These are phyloP conservation scores for Escovopsis sp. DNA, from an alignment of 2,329 filamentous ascomycete genomes.

Conservation along the genomic window DNA sequence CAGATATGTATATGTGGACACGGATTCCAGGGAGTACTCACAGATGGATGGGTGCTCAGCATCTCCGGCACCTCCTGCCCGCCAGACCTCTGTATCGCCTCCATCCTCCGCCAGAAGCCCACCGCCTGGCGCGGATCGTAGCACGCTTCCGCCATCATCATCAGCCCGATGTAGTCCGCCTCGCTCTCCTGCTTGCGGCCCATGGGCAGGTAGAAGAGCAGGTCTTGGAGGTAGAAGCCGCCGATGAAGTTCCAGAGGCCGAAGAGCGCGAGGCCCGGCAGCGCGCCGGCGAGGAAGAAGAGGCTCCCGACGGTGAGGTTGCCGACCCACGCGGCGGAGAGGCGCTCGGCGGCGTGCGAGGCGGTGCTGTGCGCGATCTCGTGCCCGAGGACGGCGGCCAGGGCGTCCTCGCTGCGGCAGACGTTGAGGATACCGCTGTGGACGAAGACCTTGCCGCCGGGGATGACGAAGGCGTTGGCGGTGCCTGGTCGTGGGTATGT, in stretches of 20 bases:
- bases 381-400: conserved; percentile 64
- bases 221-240: conserved; percentile 34
- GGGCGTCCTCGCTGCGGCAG: conserved; percentile 48
- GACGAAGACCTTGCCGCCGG: conserved; percentile 68
- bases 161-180: conserved; percentile 65
- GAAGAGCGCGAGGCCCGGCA: conserved; percentile 25
- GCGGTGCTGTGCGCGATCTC: conserved; percentile 68
- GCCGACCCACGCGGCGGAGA: conserved; percentile 36
- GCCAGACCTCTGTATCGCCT: conserved; percentile 24
- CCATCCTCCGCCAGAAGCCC: conserved; percentile 53
- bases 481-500: conserved; percentile 19
- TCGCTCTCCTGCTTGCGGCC: conserved; percentile 58
- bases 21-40: conserved; percentile 19
- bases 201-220: conserved; percentile 53
- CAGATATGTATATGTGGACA: too few relatives aligned
- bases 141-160: conserved; percentile 73
- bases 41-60: conserved; percentile 61
- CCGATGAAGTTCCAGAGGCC: conserved; percentile 28
- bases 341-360: conserved; percentile 49
- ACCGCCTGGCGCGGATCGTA: conserved; percentile 55
- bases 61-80: conserved; percentile 48
- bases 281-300: conserved; percentile 30
- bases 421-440: conserved; percentile 58
- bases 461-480: conserved; percentile 63
- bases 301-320: conserved; percentile 35